Conservation (phyloP, 441 rosid genomes). For the Gossypium schwendimanii region DNA sequence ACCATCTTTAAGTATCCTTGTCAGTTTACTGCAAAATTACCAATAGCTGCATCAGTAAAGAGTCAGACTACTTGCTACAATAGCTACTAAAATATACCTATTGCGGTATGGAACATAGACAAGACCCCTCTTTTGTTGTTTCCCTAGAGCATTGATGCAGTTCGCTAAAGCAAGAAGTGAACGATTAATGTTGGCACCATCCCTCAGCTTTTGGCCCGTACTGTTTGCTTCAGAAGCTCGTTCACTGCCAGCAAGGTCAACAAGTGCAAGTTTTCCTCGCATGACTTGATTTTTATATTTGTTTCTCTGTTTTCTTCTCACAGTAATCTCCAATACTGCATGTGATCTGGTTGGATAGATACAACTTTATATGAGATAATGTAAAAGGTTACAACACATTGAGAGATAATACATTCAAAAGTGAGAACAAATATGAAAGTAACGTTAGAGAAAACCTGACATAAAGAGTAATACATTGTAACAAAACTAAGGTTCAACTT, state of each 20-base stretch:
- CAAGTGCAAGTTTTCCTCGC: constrained; percentile 89
- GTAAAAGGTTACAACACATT: neutral
- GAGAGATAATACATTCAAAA: neutral
- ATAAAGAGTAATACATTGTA: constrained; percentile 7
- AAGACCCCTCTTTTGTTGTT: constrained; percentile 92
- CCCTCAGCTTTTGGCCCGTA: constrained; percentile 87
- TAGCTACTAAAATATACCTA: constrained; percentile 41
- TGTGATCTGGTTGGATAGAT: constrained; percentile 57
- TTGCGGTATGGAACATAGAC: constrained; percentile 95
- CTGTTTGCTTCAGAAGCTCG: constrained; percentile 88
- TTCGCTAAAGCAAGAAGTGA: constrained; percentile 95
- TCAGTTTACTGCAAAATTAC: constrained; percentile 63
- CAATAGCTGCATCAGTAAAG: constrained; percentile 14
- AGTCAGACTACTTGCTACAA: constrained; percentile 1
- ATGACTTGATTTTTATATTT: constrained; percentile 62
- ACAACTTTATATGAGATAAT: constrained; percentile 12
- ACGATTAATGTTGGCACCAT: constrained; percentile 90
- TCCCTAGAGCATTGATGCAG: constrained; percentile 89
- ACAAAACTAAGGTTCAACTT: neutral
- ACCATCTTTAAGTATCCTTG: constrained; percentile 95
- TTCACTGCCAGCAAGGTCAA: constrained; percentile 98
- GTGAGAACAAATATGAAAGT: neutral
- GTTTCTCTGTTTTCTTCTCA: constrained; percentile 72
- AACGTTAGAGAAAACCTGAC: neutral
- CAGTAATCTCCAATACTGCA: constrained; percentile 80